Percentiles rank a stretch among this genome's conserved stretches.
Conservation (phyloP, 192 early-diverging fungal genomes). For the Entrophospora sp. region DNA sequence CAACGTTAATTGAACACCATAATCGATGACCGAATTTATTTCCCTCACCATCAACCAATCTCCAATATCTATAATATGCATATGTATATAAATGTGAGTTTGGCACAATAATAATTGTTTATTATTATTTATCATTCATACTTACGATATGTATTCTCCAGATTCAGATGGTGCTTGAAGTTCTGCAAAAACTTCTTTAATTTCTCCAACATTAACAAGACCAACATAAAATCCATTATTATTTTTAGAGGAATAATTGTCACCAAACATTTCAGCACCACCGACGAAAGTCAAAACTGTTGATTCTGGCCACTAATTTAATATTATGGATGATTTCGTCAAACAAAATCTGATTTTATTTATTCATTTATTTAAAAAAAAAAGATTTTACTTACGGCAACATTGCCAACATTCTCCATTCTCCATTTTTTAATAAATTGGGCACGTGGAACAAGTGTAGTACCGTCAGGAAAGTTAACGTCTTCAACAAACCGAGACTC, state of each 20-base stretch:
- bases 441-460: conserved; percentile 40
- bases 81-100: no score
- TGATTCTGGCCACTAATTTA: conserved; percentile 49
- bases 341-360: no score
- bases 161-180: conserved; percentile 50
- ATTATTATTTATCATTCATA: no score
- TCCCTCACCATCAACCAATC: conserved; percentile 47
- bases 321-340: no score
- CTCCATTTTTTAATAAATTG: conserved; percentile 68
- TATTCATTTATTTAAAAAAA: no score
- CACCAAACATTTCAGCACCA: no score
- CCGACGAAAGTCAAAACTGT: conserved; percentile 45
- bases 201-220: conserved; percentile 40
- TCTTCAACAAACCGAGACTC: conserved; percentile 52
- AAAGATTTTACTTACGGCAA: neutral
- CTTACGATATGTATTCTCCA: conserved; percentile 46
- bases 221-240: no score
- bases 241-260: conserved; percentile 23
- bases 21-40: conserved; percentile 54
- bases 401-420: conserved; percentile 47
- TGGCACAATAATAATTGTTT: no score
- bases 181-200: conserved; percentile 51
- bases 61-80: conserved; percentile 36
- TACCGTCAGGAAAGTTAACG: conserved; percentile 57
- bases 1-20: conserved; percentile 60